Evolutionary conservation across 257 asterid species (phyloP), one percentile per base, ranked within the genome.

Genomic region (Anisodus acutangulus): DNA sequence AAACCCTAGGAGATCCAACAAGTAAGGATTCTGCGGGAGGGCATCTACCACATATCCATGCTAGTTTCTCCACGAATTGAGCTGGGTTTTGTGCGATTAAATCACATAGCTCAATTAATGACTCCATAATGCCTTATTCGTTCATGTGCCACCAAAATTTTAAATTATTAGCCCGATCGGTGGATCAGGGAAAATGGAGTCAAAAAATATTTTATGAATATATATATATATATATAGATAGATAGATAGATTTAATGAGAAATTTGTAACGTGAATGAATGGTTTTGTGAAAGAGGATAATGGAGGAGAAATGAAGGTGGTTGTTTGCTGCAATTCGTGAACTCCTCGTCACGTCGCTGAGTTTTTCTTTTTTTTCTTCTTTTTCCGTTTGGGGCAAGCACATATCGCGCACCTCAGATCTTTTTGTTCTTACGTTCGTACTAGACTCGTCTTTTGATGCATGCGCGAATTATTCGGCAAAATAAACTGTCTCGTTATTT

Each of bases 11-110:
- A 89, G 98, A 93, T 93, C 96, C 97, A 58, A 81, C 74, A 12
- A 95, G 87, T 55, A 95, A 86, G 41, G 87, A 81, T 90, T 96
- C 97, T 57, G 93, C 87, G 86, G 95, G 88, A 84, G 98, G 99
- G 78, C 99, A 97, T 60, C 99, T 93, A 88, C 92, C 90, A 90
- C 98, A 97, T 84, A 97, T 92, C 98, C 98, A 93, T 26, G 88
- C 89, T 72, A 97, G 88, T 85, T 97, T 95, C 6, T 92, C 93
- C 1, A 87, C 76, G 86, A 92, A 97, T 83, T 91, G 93, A 82
- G 85, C 17, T 35, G 98, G 98, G 35, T 88, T 88, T 69, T 91
- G 88, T 43, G 91, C 94, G 86, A 97, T 93, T 85, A 97, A 84
- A 88, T 97, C 99, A 85, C 98, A 95, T 8, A 97, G 94, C 95